A percentile compares a stretch with the other conserved stretches of the same genome.
These are phyloP conservation scores for Malassezia globosa DNA, from an alignment of 1,284 basidiomycete species.

Conservation along the genomic window DNA sequence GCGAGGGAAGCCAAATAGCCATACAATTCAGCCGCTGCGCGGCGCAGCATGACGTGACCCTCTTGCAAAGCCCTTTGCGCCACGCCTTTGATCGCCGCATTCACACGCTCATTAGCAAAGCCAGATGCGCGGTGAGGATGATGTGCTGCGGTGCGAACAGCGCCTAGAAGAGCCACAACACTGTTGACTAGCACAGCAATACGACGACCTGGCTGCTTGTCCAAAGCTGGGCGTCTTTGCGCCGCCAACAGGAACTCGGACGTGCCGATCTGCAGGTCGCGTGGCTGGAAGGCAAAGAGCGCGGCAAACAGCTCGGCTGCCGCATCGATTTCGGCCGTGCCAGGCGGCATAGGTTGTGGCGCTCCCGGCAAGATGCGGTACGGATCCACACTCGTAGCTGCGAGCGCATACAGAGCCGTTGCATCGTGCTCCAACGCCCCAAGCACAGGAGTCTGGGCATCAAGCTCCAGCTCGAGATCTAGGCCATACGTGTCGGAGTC, in stretches of 20 bases:
- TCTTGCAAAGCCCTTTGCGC: constrained; percentile 76
- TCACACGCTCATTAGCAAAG: constrained; percentile 57
- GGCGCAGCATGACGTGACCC: constrained; percentile 64
- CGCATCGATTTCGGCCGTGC: constrained; percentile 75
- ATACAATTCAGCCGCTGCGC: constrained; percentile 75
- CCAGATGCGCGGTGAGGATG: constrained; percentile 30
- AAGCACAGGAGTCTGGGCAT: constrained; percentile 69
- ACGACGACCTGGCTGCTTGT: constrained; percentile 77
- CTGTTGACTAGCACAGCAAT: constrained; percentile 76
- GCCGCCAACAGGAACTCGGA: constrained; percentile 58
- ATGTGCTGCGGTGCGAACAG: constrained; percentile 52
- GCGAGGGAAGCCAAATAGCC: constrained; percentile 75
- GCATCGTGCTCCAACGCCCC: constrained; percentile 78
- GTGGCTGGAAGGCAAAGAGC: constrained; percentile 63
- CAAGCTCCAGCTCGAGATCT: constrained; percentile 54
- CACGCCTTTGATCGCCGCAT: constrained; percentile 60
- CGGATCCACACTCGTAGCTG: constrained; percentile 10
- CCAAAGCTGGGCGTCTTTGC: constrained; percentile 65
- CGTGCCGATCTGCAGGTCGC: constrained; percentile 58
- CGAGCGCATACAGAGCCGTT: constrained; percentile 56
- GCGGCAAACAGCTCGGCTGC: constrained; percentile 76
- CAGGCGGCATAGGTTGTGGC: constrained; percentile 66
- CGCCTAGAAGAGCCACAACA: constrained; percentile 65
- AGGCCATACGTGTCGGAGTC: not conserved
- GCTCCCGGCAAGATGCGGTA: constrained; percentile 16